Evolutionary conservation across 768 basidiomycete genomes (phyloP).

Genomic region (Kwoniella sp.): DNA sequence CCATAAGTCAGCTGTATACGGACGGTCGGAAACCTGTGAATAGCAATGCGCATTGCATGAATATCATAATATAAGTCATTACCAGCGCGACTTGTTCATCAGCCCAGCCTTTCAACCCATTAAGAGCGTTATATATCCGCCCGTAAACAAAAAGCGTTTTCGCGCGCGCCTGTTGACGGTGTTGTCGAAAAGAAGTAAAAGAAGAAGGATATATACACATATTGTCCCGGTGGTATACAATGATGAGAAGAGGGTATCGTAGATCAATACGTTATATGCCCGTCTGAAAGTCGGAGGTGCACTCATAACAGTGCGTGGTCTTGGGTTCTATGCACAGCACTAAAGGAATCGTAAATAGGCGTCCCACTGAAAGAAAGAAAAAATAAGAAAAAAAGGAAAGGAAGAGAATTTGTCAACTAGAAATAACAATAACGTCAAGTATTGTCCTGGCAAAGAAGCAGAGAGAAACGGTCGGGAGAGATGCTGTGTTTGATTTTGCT

Average conservation of each 20-base stretch:
- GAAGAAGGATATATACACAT: not conserved
- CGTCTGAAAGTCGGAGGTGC: no score
- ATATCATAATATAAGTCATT: not conserved
- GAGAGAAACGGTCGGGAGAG: not conserved
- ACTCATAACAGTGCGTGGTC: not conserved
- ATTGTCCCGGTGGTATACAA: conserved; percentile 2
- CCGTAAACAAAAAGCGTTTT: no score
- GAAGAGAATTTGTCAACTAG: not conserved
- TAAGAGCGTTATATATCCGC: not conserved
- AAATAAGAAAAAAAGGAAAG: not conserved
- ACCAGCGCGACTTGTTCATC: not conserved
- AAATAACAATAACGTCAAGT: conserved; percentile 3
- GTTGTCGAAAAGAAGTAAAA: not conserved
- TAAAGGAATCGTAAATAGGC: conserved; percentile 1
- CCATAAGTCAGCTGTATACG: no score
- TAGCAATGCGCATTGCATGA: not conserved
- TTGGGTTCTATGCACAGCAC: conserved; percentile 3
- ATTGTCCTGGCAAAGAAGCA: not conserved
- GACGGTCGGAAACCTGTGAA: no score
- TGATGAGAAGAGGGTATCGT: not conserved
- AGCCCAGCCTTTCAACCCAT: conserved; percentile 1
- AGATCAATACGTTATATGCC: conserved; percentile 2
- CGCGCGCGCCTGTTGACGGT: no score
- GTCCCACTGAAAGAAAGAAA: not conserved
- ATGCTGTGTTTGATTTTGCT: not conserved